phyloP scores from a whole-genome alignment of 2,329 filamentous ascomycete species.

The Ilyonectria destructans region DNA sequence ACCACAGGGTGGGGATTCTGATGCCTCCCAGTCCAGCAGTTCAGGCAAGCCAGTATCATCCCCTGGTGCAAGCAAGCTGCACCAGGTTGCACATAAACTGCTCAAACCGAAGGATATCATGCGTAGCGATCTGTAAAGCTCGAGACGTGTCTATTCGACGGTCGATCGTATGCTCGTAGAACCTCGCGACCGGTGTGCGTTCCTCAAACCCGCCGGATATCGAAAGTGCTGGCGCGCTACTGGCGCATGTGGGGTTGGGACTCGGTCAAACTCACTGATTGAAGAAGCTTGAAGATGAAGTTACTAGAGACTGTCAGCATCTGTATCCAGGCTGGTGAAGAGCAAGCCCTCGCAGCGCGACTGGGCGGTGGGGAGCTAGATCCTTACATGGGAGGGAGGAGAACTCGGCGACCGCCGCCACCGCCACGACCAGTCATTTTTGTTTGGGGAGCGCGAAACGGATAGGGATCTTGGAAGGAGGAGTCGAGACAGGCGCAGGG shows the following conservation, averaged over 20 bases:
- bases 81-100: too few species aligned
- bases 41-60: too few species aligned
- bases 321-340: not conserved
- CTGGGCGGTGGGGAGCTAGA: conserved; percentile 30
- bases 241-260: conserved; percentile 1
- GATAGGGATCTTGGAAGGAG: not conserved
- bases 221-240: conserved; percentile 20
- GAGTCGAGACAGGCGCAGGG: conserved; percentile 14
- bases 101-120: not conserved
- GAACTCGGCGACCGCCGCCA: conserved; percentile 72
- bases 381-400: conserved; percentile 71
- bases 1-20: not conserved
- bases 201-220: conserved; percentile 39
- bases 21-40: not conserved
- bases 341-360: conserved; percentile 37
- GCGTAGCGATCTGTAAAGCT: not conserved
- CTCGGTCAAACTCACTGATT: conserved; percentile 60
- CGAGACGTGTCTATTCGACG: not conserved
- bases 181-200: conserved; percentile 23
- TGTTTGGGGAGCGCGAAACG: conserved; percentile 28
- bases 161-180: not conserved
- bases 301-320: conserved; percentile 57
- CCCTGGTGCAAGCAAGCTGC: not conserved
- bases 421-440: conserved; percentile 74
- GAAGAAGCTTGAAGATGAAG: conserved; percentile 83